A percentile compares a stretch with the other conserved stretches of the same genome.
Conservation (phyloP, 208 protist species). For the Trypanosoma platydactyli region DNA sequence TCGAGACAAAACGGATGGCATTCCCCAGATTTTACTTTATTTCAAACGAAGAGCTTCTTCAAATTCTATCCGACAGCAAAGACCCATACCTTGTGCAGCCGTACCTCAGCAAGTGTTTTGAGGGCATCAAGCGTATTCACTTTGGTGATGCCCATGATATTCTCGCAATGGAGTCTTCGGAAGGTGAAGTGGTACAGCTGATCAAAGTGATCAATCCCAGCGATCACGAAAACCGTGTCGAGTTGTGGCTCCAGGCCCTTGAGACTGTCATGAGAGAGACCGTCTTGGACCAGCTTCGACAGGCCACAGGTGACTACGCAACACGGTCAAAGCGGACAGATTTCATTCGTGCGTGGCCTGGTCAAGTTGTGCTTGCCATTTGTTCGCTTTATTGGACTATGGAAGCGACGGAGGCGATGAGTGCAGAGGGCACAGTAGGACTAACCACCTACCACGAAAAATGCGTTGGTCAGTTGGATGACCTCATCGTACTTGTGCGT, state of each 20-base stretch:
- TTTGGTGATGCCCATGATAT: constrained; percentile 93
- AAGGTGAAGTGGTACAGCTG: constrained; percentile 89
- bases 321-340: constrained; percentile 61
- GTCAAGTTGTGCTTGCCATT: constrained; percentile 92
- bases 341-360: constrained; percentile 93
- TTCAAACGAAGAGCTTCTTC: constrained; percentile 94
- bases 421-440: constrained; percentile 76
- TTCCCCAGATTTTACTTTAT: constrained; percentile 98
- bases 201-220: constrained; percentile 82
- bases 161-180: constrained; percentile 89
- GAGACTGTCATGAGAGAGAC: constrained; percentile 92
- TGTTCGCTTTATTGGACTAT: constrained; percentile 94
- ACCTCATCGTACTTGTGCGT: constrained; percentile 92
- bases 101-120: constrained; percentile 96
- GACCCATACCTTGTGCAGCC: constrained; percentile 95
- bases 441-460: constrained; percentile 89
- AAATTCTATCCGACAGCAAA: constrained; percentile 96
- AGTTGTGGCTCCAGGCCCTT: constrained; percentile 94
- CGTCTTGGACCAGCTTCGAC: constrained; percentile 80
- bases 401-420: constrained; percentile 92
- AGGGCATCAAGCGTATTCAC: constrained; percentile 93
- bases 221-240: constrained; percentile 91
- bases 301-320: constrained; percentile 86
- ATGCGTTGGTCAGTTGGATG: constrained; percentile 86
- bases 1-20: constrained; percentile 97